Conservation (phyloP, 768 basidiomycete genomes). For the Clathrus columnatus region DNA sequence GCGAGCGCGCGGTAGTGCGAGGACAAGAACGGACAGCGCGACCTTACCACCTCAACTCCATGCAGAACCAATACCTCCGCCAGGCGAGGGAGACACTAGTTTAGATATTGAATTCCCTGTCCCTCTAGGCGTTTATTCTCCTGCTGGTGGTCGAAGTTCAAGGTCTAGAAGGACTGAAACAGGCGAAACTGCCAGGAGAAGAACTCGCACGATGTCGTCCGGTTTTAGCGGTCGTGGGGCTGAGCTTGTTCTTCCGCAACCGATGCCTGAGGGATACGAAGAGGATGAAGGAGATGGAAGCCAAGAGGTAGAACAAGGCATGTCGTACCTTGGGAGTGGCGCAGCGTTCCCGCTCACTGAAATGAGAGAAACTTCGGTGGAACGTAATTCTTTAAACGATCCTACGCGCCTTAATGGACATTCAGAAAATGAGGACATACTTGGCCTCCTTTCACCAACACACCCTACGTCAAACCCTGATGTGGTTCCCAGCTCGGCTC, state of each 20-base stretch:
- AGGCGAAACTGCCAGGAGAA: neutral
- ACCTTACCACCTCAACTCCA: too few species aligned
- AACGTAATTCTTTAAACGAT: too few species aligned
- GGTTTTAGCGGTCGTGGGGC: neutral
- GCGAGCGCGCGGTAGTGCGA: neutral
- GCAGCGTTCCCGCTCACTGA: neutral
- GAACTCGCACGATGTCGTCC: constrained; percentile 5
- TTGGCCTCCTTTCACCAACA: neutral
- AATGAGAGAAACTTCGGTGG: too few species aligned
- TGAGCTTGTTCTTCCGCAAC: neutral
- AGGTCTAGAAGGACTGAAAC: neutral
- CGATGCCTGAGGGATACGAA: neutral
- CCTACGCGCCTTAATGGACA: too few species aligned
- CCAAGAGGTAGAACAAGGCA: neutral
- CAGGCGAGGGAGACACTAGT: neutral
- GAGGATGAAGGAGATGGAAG: neutral
- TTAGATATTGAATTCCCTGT: neutral
- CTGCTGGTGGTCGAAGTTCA: constrained; percentile 21
- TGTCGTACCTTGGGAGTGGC: neutral
- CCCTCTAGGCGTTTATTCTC: constrained; percentile 9
- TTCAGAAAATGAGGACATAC: neutral
- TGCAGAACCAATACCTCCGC: too few species aligned
- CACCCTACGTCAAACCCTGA: neutral
- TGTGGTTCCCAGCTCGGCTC: too few species aligned
- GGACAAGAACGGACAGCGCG: too few species aligned